Evolutionary conservation across 1,139 yeast genomes (phyloP).

Genomic region (Ashbya aceris): DNA sequence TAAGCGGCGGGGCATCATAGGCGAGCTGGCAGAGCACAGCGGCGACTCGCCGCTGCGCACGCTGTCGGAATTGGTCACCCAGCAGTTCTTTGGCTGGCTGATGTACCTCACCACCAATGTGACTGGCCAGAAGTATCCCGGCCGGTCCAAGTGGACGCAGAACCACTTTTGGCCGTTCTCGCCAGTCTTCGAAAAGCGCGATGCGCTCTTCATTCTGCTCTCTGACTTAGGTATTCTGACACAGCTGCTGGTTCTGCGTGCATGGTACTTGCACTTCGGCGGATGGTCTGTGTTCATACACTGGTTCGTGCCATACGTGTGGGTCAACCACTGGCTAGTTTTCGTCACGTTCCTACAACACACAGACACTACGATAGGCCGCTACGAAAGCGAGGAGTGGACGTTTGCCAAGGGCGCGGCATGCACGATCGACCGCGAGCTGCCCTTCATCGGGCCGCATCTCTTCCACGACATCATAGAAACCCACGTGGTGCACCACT

Average conservation of each 20-base stretch:
- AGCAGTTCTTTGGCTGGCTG: constrained; percentile 74
- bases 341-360: constrained; percentile 80
- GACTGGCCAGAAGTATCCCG: constrained; percentile 63
- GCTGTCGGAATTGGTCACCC: constrained; percentile 45
- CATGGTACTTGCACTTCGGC: constrained; percentile 58
- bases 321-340: constrained; percentile 86
- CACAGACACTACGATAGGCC: constrained; percentile 74
- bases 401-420: constrained; percentile 86
- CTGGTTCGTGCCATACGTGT: constrained; percentile 70
- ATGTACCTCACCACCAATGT: constrained; percentile 59
- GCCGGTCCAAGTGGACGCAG: constrained; percentile 40
- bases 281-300: constrained; percentile 53
- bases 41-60: constrained; percentile 71
- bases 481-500: constrained; percentile 84
- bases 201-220: constrained; percentile 58
- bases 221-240: constrained; percentile 63
- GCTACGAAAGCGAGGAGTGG: constrained; percentile 68
- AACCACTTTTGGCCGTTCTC: constrained; percentile 65
- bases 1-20: constrained; percentile 31
- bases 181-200: constrained; percentile 62
- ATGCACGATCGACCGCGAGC: constrained; percentile 76
- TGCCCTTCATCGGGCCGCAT: constrained; percentile 72
- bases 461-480: constrained; percentile 84
- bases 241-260: constrained; percentile 47
- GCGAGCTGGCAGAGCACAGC: constrained; percentile 43